Evolutionary conservation across 208 protist species (phyloP), one percentile per base, ranked within the genome.

Genomic region (Herpetomonas samuelpessoai): DNA sequence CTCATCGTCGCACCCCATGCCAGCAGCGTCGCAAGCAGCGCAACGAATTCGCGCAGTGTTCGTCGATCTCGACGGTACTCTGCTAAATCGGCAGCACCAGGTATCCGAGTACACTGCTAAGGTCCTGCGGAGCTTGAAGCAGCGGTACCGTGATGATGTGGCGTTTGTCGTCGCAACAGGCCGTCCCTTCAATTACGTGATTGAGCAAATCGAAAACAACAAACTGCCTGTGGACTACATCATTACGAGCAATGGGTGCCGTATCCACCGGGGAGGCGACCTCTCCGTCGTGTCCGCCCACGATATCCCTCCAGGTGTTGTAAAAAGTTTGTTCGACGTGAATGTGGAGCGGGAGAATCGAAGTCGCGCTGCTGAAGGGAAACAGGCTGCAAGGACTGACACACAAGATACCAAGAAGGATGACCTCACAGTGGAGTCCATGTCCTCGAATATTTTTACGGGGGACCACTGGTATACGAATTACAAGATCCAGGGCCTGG

Each of bases 171-270:
- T 93, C 1, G 82, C 81, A 6, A 89, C 86, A 9, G 86, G 86
- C 18, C 77, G 86, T 0, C 72, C 86, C 0, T 78, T 70, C 47
- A 68, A 76, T 0, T 78, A 88, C 70, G 86, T 92, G 6, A 81
- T 92, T 50, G 65, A 50, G 27, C 83, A 70, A 38, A 65, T 92
- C 2, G 54, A 75, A 2, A 68, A 62, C 22, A 65, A 62, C 12
- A 54, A 48, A 0, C 54, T 92, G 16, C 14, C 70, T 1, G 79
- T 79, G 0, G 75, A 72, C 52, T 88, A 89, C 61, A 74, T 89
- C 27, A 80, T 92, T 41, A 86, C 86, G n/a, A 85, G 76, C 54
- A 92, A 92, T 64, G 86, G 86, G 0, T 77, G 76, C 6, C 78
- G 81, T 26, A 58, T 89, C 19, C 73, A 81, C 59, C 71, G 84